Conservation (phyloP, 2,329 filamentous ascomycete genomes). For the Trichoderma sp. region DNA sequence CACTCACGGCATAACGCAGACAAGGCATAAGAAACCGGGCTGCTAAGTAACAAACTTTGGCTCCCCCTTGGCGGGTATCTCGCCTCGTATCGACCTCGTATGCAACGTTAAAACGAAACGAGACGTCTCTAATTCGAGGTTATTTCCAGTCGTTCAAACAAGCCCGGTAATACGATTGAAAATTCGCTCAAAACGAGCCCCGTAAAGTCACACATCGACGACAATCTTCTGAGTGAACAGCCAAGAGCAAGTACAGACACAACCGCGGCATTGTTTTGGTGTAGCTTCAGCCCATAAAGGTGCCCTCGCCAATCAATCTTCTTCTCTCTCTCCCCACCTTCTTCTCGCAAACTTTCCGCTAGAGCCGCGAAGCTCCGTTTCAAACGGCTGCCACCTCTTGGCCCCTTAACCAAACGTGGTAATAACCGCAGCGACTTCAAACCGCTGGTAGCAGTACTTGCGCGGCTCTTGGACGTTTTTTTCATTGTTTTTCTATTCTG, state of each 20-base stretch:
- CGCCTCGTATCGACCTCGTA: conserved; percentile 3
- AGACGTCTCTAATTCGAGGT: background rate
- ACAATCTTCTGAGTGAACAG: background rate
- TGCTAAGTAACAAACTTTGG: background rate
- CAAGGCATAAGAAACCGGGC: background rate
- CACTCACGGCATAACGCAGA: too few relatives aligned
- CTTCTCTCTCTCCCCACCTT: background rate
- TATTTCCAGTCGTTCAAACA: background rate
- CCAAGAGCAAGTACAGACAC: background rate
- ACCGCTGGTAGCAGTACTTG: background rate
- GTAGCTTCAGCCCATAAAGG: background rate
- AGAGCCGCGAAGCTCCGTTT: conserved; percentile 24
- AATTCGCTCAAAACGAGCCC: background rate
- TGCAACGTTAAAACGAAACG: background rate
- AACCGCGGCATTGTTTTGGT: background rate
- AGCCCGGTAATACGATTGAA: too few relatives aligned
- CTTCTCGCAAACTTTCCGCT: background rate
- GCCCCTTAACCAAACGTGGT: conserved; percentile 6
- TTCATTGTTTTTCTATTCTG: background rate
- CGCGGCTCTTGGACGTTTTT: background rate
- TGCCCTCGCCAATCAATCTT: background rate
- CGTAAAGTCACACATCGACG: background rate
- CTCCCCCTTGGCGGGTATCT: background rate
- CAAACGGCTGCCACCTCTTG: background rate
- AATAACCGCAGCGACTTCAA: conserved; percentile 3